Base-by-base conservation (phyloP, 805 yeast genomes). In the Peterozyma toletana region DNA sequence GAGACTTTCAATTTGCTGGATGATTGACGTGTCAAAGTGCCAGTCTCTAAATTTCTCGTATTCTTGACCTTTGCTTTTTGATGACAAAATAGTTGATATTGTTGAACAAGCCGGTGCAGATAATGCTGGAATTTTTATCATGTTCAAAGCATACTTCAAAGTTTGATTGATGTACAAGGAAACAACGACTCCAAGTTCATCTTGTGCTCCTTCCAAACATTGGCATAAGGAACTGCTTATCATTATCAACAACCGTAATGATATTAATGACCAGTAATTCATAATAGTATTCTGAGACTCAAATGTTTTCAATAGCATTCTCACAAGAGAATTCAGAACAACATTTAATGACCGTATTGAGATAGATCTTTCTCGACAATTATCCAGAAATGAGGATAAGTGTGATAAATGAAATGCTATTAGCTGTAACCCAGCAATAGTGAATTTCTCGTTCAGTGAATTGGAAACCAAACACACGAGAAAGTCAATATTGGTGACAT, bases 1-100 rank as follows among this genome's bases (percentile, higher is more conserved):
- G 1, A 78, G 42, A 29, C 72, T 73, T 36, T 71, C 73, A 30
- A 80, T 57, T 48, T 74, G 76, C 37, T 67, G 73, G 3, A 63
- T 44, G 9, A 78, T 51, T 0, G 74, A 56, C 9, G 56, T 55
- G 42, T 79, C 84, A 2, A 59, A 33, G 6, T 42, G 35, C 15
- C 44, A 14, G 3, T 54, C 36, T 1, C 43, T 21, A 2, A 46
- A 27, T 14, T 41, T 36, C 3, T 11, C 2, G 3, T 33, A 13
- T 3, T 27, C 16, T 31, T 31, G 34, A 10, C 37, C 17, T 6
- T 36, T 16, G 4, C 41, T 30, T 13, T 42, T 37, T 9, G 48
- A 38, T 15, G 44, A 36, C 14, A 48, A 29, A 3, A 53, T 30
- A 1, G 51, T 35, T 6, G 51, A 42, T 14, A 68, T 49, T n/a